These are phyloP conservation scores for Protomyces inouyei DNA, from an alignment of 1,139 yeast species.

Conservation along the genomic window DNA sequence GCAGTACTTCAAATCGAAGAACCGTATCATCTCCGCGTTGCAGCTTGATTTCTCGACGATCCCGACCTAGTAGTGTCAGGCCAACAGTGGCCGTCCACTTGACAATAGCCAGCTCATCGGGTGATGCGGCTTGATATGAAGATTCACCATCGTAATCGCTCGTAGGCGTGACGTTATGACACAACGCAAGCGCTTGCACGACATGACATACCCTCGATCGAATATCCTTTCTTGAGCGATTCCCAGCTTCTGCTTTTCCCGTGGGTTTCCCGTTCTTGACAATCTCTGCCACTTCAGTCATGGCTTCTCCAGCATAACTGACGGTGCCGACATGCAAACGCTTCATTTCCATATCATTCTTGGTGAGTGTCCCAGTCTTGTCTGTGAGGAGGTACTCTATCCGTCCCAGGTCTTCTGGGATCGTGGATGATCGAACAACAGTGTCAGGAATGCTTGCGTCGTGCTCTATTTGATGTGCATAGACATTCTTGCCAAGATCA, in stretches of 20 bases:
- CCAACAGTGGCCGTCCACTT: conserved; percentile 87
- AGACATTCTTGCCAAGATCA: conserved; percentile 92
- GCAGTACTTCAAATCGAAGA: conserved; percentile 66
- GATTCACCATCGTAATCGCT: conserved; percentile 50
- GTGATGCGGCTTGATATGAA: conserved; percentile 95
- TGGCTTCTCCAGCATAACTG: conserved; percentile 84
- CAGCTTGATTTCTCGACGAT: conserved; percentile 66
- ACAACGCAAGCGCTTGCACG: conserved; percentile 74
- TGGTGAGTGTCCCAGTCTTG: conserved; percentile 96
- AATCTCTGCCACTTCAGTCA: conserved; percentile 76
- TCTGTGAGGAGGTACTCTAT: conserved; percentile 88
- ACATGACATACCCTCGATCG: conserved; percentile 73
- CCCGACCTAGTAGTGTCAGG: conserved; percentile 69
- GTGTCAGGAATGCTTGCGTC: conserved; percentile 78
- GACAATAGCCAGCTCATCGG: conserved; percentile 96
- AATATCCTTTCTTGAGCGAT: conserved; percentile 54
- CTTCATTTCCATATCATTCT: conserved; percentile 95
- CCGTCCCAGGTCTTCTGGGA: conserved; percentile 95
- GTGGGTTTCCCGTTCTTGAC: conserved; percentile 31
- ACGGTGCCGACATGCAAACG: conserved; percentile 89
- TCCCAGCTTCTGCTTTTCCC: background rate
- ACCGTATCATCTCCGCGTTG: conserved; percentile 34
- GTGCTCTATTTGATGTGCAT: conserved; percentile 90
- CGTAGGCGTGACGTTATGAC: conserved; percentile 91
- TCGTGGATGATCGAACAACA: conserved; percentile 91